These are phyloP conservation scores for Suhomyces prunicola DNA, from an alignment of 805 yeast genomes.

Conservation along the genomic window DNA sequence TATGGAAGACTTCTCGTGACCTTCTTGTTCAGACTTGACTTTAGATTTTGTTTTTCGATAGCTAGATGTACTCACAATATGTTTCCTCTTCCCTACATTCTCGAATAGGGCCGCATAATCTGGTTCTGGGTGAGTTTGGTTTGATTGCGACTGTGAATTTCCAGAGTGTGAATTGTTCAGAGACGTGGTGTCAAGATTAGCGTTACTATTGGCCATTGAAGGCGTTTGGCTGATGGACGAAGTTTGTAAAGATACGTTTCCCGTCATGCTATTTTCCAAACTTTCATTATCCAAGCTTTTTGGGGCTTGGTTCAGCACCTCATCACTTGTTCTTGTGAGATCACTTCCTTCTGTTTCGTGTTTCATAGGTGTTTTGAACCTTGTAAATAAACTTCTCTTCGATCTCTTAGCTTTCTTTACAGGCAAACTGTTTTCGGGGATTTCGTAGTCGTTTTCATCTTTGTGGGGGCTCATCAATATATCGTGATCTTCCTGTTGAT, in stretches of 20 bases:
- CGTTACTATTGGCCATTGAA: conserved; percentile 12
- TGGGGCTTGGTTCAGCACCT: background rate
- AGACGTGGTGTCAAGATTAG: conserved; percentile 12
- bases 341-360: conserved; percentile 9
- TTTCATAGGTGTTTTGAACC: conserved; percentile 28
- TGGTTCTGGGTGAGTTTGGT: conserved; percentile 21
- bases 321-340: conserved; percentile 1
- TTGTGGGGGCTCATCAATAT: conserved; percentile 19
- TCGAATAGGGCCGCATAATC: conserved; percentile 44
- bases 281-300: conserved; percentile 8
- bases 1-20: conserved; percentile 3
- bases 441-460: conserved; percentile 19
- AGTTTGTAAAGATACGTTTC: conserved; percentile 9
- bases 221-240: conserved; percentile 20
- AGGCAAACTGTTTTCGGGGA: conserved; percentile 7
- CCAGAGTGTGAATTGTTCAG: conserved; percentile 15
- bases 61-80: conserved; percentile 20
- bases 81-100: conserved; percentile 40
- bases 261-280: conserved; percentile 5
- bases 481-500: background rate
- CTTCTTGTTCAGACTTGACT: conserved; percentile 17
- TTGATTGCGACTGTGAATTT: background rate
- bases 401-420: conserved; percentile 31
- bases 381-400: conserved; percentile 35
- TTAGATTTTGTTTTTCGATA: conserved; percentile 25